Conservation (phyloP, 257 asterid species). For the Phtheirospermum japonicum region DNA sequence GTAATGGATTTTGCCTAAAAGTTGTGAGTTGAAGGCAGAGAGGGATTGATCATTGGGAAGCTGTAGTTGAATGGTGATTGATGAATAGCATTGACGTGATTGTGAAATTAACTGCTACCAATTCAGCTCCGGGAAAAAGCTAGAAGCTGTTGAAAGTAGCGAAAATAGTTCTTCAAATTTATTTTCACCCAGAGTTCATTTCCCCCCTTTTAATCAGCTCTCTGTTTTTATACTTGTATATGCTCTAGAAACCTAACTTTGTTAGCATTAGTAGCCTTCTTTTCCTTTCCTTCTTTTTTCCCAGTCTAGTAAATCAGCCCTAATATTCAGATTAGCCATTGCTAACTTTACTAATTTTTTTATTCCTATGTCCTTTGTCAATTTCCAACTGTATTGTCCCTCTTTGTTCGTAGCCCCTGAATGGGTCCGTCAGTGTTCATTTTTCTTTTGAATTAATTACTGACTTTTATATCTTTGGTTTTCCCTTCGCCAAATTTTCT, state of each 20-base stretch:
- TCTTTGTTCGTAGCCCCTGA: conserved; percentile 21
- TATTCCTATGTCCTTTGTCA: not conserved
- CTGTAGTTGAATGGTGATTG: conserved; percentile 23
- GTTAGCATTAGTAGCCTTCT: conserved; percentile 24
- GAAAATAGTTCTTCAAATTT: conserved; percentile 3
- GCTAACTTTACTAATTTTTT: not conserved
- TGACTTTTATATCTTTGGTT: conserved; percentile 34
- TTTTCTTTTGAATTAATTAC: conserved; percentile 31
- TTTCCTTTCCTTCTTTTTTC: not conserved
- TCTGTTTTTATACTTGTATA: conserved; percentile 41
- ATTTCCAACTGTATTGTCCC: not conserved
- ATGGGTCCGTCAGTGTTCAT: conserved; percentile 17
- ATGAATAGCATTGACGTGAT: conserved; percentile 22
- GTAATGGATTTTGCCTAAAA: conserved; percentile 23
- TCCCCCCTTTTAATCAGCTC: conserved; percentile 22
- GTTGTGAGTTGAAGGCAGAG: conserved; percentile 27
- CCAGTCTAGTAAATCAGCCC: conserved; percentile 21
- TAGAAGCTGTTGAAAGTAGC: conserved; percentile 29
- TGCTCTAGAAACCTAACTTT: conserved; percentile 36
- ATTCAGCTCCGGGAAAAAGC: conserved; percentile 21
- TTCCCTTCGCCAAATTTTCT: conserved; percentile 54
- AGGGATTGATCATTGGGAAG: conserved; percentile 19
- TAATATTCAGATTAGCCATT: conserved; percentile 22
- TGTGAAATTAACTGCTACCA: conserved; percentile 5
- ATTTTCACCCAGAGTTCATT: conserved; percentile 18